Percentiles rank a stretch among this genome's conserved stretches.
These are phyloP conservation scores for Chrysosporium queenslandicum DNA, from an alignment of 2,329 filamentous ascomycete species.

Conservation along the genomic window DNA sequence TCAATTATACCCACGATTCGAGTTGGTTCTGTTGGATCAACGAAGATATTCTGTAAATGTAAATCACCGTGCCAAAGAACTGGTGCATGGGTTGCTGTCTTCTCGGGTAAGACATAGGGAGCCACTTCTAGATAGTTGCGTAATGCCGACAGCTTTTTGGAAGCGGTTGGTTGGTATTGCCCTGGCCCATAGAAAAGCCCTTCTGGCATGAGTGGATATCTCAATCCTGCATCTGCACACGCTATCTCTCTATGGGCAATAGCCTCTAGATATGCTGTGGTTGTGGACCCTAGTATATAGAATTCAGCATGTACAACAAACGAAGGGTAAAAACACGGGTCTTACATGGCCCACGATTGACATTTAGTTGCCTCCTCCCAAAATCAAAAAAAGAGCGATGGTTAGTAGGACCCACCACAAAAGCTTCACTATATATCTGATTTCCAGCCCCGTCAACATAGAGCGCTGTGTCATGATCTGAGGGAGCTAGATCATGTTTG, in stretches of 20 bases:
- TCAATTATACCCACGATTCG: conserved; percentile 21
- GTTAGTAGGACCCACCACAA: conserved; percentile 20
- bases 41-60: conserved; percentile 34
- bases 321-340: neutral
- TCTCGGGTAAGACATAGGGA: conserved; percentile 25
- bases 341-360: conserved; percentile 22
- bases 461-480: conserved; percentile 8
- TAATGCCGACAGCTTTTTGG: conserved; percentile 25
- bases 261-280: conserved; percentile 26
- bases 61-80: conserved; percentile 36
- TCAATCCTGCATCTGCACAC: conserved; percentile 24
- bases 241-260: conserved; percentile 27
- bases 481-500: conserved; percentile 16
- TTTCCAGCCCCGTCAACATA: conserved; percentile 13
- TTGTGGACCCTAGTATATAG: conserved; percentile 24
- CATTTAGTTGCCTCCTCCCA: conserved; percentile 17
- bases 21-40: conserved; percentile 19
- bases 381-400: conserved; percentile 21
- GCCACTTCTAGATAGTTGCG: conserved; percentile 27
- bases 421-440: conserved; percentile 12
- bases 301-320: conserved; percentile 6
- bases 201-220: conserved; percentile 21
- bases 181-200: conserved; percentile 22
- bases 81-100: conserved; percentile 21
- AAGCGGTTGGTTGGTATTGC: conserved; percentile 25